Base-by-base conservation (phyloP, 495 filamentous ascomycete species). In the Articulospora tetracladia region DNA sequence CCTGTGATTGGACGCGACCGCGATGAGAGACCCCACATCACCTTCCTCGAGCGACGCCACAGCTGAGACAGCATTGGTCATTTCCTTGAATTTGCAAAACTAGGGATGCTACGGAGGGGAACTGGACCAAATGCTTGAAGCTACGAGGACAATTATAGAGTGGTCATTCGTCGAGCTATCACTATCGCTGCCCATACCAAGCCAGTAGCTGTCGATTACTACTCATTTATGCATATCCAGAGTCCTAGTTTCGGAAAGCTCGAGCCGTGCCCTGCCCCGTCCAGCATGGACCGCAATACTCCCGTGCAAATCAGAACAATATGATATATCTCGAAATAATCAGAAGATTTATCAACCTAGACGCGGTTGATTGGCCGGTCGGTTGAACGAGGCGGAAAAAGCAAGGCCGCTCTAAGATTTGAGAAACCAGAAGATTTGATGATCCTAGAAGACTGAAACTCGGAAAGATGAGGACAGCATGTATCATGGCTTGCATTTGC, bases 11-110 rank as follows among this genome's bases (percentile, higher is more conserved):
- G 53, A 15, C 30, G n/a, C 53, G 20, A n/a, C 10, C 3, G 1
- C 28, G 30, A 27, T 17, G 6, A 17, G n/a, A 36, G n/a, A 55
- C 53, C 53, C 53, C 53, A 55, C 53, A 55, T 25, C 11, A 2
- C 7, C 20, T n/a, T n/a, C 15, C 41, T 47, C 41, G 25, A 55
- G n/a, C 15, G 53, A 25, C 53, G 53, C 53, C 53, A 55, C 53
- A 41, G 27, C 53, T 55, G 53, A 55, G 53, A 53, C 28, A 36
- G 25, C 48, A 24, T 50, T 53, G 51, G 51, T 55, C 28, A 39
- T 55, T 55, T 55, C 30, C 53, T 19, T 28, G 50, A 20, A 28
- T 53, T 19, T 20, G 15, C 41, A 27, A 19, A 51, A 6, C 25
- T 53, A 53, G 28, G 50, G 25, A 4, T 26, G 25, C n/a, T 53